Base-by-base conservation (phyloP, 208 protist species). In the Naegleria lovaniensis region DNA sequence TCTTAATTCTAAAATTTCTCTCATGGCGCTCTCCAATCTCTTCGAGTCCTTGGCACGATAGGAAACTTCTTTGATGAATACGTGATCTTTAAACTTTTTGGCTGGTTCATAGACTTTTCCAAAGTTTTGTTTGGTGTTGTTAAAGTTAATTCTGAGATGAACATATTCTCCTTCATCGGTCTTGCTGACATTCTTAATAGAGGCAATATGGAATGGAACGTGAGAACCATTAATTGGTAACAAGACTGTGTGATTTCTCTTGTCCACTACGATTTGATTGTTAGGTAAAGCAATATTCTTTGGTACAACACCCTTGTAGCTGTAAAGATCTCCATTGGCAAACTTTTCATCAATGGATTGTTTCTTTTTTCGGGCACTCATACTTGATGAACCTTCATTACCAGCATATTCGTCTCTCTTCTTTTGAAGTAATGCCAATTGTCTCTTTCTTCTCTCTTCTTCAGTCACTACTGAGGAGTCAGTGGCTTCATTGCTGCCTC, bases 171-270 rank as follows among this genome's bases (percentile, higher is more conserved):
- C 95, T 90, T 98, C 96, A 48, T 94, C 92, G 58, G 94, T 94
- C 55, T 98, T 95, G 19, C 96, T 95, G 22, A 97, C 96, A 91
- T 96, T 98, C 93, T 96, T 99, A 89, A 99, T 98, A 0, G 96
- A 98, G 5, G 94, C 92, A n/a, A 98, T 95, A 92, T 99, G 98
- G 90, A 99, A 98, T 29, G 98, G 97, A 11, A 97, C 95, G 7
- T 95, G 39, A 11, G 93, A 87, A 22, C 97, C 97, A 85, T 94
- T 97, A 36, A 99, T 95, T 38, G 98, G 98, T 11, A 99, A 92
- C 86, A 99, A 95, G n/a, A 97, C 92, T 22, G 97, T 92, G 52
- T 97, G 96, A 67, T 95, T 94, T 67, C 95, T 95, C 2, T 88
- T n/a, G 33, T 88, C 84, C 0, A 88, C 41, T 3, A 58, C 11